Base-by-base conservation (phyloP, 129 eudicot species). In the Arctium minus region DNA sequence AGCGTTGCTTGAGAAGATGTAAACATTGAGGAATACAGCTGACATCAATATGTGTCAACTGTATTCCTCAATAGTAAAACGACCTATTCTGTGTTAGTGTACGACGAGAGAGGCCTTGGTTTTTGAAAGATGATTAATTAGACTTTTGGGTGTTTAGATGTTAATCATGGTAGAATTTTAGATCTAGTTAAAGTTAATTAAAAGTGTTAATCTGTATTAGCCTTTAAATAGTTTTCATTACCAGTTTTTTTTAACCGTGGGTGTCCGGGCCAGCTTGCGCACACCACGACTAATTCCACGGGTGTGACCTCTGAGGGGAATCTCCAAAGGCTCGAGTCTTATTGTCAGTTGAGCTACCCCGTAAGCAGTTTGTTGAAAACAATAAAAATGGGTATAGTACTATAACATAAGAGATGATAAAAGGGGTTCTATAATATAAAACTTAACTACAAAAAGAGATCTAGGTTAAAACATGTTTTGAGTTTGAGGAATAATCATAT, bases 1-100 rank as follows among this genome's bases (percentile, higher is more conserved):
- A 81, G 85, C 65, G 84, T 84, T 80, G 90, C 89, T 12, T 87
- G 80, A 72, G 80, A 79, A 77, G 69, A 72, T 77, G 27, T 60
- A 60, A 60, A 17, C 5, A 1, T 60, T 60, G 68, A 60, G 68
- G 68, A 60, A 60, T 60, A 60, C 29, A 17, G 9, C 5, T 17
- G 3, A 5, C 68, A n/a, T 60, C 68, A 60, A n/a, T 1, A 60
- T 60, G 68, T 9, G 68, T 9, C 2, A n/a, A 1, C 3, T 60
- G 68, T 60, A 60, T 60, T 60, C 68, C 9, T 60, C 68, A 60
- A 60, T 60, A n/a, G 68, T 17, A 60, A 22, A 60, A 17, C 65
- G 15, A 56, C 8, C 68, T 60, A 60, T 60, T 60, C 29, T n/a
- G 13, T 17, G 29, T 5, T 60, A 60, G 68, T 44, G 12, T 44